phyloP scores from a whole-genome alignment of 768 basidiomycete species.

The Cyathus striatus region DNA sequence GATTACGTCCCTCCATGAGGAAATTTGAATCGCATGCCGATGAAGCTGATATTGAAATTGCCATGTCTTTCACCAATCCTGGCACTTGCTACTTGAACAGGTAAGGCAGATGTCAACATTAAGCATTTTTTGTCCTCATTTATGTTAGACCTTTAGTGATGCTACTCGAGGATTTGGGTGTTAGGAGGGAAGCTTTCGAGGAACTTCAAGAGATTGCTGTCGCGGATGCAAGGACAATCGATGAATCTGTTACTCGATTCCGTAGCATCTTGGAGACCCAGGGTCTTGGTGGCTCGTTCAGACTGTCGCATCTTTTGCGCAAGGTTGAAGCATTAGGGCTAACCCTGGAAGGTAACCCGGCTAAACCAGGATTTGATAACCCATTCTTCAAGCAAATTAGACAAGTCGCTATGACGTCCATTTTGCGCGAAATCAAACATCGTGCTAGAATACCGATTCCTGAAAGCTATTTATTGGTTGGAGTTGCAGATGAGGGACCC shows the following conservation, averaged over 20 bases:
- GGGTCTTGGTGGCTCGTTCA: constrained; percentile 37
- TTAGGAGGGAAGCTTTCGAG: constrained; percentile 51
- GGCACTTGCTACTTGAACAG: constrained; percentile 68
- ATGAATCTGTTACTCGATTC: constrained; percentile 49
- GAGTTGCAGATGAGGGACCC: constrained; percentile 79
- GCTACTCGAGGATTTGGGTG: constrained; percentile 74
- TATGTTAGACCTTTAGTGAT: constrained; percentile 60
- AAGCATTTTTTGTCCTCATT: background rate
- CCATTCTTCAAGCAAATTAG: constrained; percentile 56
- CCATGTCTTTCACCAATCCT: constrained; percentile 54
- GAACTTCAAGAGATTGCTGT: constrained; percentile 59
- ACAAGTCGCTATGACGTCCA: constrained; percentile 56
- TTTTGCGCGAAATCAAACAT: constrained; percentile 72
- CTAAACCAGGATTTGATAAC: constrained; percentile 34
- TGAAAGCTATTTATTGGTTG: constrained; percentile 65
- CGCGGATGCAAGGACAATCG: constrained; percentile 50
- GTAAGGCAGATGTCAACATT: constrained; percentile 14
- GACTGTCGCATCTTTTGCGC: constrained; percentile 46
- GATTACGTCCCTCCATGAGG: constrained; percentile 66
- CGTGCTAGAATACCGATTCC: constrained; percentile 70
- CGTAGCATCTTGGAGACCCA: constrained; percentile 44
- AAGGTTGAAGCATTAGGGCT: constrained; percentile 42
- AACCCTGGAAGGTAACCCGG: constrained; percentile 33
- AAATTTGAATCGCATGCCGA: constrained; percentile 56
- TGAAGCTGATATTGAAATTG: constrained; percentile 68